phyloP scores from a whole-genome alignment of 306 rosid species.

The Macrotyloma uniflorum region DNA sequence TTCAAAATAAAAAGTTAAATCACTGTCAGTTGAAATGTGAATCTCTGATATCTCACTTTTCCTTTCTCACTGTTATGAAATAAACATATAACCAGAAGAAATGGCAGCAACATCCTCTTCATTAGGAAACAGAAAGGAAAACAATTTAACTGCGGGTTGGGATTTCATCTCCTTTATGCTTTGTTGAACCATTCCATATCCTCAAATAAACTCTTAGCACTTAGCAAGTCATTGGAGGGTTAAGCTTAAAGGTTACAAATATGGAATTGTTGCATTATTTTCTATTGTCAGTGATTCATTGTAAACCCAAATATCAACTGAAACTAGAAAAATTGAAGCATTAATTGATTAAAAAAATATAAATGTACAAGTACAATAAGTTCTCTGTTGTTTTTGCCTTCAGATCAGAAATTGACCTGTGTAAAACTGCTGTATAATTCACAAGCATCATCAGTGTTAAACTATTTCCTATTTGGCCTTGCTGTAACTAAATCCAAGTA shows the following conservation, averaged over 20 bases:
- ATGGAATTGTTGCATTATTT: not conserved
- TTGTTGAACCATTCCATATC: not conserved
- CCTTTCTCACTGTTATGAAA: not conserved
- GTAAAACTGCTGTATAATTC: conserved; percentile 12
- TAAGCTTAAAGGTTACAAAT: not conserved
- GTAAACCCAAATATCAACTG: not conserved
- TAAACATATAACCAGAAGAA: not conserved
- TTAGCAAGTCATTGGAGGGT: not conserved
- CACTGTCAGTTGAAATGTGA: not conserved
- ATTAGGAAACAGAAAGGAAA: not conserved
- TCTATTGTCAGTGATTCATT: not conserved
- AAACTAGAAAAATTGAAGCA: conserved; percentile 15
- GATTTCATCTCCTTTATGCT: not conserved
- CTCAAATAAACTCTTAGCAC: not conserved
- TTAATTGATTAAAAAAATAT: conserved; percentile 9
- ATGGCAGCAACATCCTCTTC: not conserved
- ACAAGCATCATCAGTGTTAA: conserved; percentile 27
- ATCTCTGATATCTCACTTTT: not conserved
- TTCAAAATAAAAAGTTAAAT: no score
- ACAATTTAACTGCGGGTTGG: not conserved
- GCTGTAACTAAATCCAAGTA: conserved; percentile 1
- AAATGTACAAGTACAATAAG: conserved; percentile 26
- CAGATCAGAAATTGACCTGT: not conserved
- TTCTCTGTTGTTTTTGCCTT: not conserved
- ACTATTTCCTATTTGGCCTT: conserved; percentile 32